Percentiles rank a stretch among this genome's conserved stretches.
Evolutionary conservation across 108 stramenopile genomes (phyloP).

Genomic region (Asterionellopsis glacialis): DNA sequence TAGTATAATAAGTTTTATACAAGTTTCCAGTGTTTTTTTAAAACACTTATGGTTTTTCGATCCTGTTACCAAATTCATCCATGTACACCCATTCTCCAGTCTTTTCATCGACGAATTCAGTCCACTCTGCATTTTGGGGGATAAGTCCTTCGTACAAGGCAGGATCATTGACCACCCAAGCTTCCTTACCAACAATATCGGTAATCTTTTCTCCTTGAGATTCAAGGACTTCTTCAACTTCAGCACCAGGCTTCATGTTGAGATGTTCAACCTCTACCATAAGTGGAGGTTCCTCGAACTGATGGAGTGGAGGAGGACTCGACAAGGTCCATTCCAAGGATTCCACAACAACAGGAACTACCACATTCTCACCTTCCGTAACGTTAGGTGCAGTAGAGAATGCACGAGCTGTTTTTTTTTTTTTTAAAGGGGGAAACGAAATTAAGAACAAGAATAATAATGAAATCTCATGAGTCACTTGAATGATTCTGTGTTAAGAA

Average conservation of each 20-base stretch:
- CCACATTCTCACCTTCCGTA: conserved; percentile 73
- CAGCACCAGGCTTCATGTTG: conserved; percentile 71
- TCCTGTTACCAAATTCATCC: conserved; percentile 71
- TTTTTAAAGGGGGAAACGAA: not conserved
- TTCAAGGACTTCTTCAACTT: conserved; percentile 79
- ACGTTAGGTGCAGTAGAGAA: conserved; percentile 37
- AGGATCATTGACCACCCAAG: conserved; percentile 80
- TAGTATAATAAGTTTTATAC: too few species aligned
- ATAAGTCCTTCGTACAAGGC: conserved; percentile 83
- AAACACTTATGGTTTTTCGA: conserved; percentile 53
- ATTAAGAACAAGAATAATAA: not conserved
- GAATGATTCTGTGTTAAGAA: too few species aligned
- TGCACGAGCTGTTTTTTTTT: conserved; percentile 25
- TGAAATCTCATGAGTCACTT: not conserved
- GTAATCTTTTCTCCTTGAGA: conserved; percentile 77
- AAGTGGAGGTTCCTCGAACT: conserved; percentile 97
- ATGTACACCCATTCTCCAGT: conserved; percentile 83
- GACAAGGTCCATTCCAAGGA: conserved; percentile 95
- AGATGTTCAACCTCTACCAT: conserved; percentile 91
- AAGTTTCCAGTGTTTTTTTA: too few species aligned
- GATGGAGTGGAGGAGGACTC: conserved; percentile 94
- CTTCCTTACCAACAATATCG: conserved; percentile 84
- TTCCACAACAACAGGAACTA: conserved; percentile 87
- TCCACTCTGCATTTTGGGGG: conserved; percentile 86
- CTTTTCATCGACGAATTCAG: conserved; percentile 86